Evolutionary conservation across 306 rosid genomes (phyloP), one percentile per base, ranked within the genome.

Genomic region (Fragaria iinumae): DNA sequence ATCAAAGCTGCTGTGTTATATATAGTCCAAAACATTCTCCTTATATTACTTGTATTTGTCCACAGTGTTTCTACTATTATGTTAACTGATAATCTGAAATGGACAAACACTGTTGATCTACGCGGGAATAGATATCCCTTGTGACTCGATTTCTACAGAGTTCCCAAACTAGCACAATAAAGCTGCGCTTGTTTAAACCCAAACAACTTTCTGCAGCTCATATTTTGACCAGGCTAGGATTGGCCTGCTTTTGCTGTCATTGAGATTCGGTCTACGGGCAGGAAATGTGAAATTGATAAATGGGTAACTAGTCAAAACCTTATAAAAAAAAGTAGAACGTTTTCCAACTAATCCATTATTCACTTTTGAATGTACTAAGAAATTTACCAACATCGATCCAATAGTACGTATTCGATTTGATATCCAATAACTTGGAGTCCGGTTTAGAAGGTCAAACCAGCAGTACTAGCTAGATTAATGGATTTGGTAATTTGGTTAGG

Each of bases 401-500:
- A 39, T 36, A 53, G 20, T 44, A 10, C 12, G 48, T 39, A 48
- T 18, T 0, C 52, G 7, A 48, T 48, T 48, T 48, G 52, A 12
- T 48, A 12, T 13, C 52, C 2, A 7, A 27, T 21, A 68, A 18
- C n/a, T 21, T 68, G 38, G 53, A 68, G 43, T 8, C 7, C 14
- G 27, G 41, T 27, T 47, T 45, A 69, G 41, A 12, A 45, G 57
- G 41, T 69, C 41, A 69, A 69, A 69, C 29, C 57, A 44, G 57
- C 7, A 69, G 4, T 29, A 29, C 32, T 47, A 12, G 17, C 57
- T 29, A 8, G 10, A 25, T 6, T 47, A 14, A 45, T 69, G 57
- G 57, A 69, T 16, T 69, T 69, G 57, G 73, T 69, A 50, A 45
- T 16, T 29, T 43, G 56, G 73, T 43, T 21, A 44, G n/a, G 55